Base-by-base conservation (phyloP, 768 basidiomycete species). In the Phlebiopsis flavidoalba region DNA sequence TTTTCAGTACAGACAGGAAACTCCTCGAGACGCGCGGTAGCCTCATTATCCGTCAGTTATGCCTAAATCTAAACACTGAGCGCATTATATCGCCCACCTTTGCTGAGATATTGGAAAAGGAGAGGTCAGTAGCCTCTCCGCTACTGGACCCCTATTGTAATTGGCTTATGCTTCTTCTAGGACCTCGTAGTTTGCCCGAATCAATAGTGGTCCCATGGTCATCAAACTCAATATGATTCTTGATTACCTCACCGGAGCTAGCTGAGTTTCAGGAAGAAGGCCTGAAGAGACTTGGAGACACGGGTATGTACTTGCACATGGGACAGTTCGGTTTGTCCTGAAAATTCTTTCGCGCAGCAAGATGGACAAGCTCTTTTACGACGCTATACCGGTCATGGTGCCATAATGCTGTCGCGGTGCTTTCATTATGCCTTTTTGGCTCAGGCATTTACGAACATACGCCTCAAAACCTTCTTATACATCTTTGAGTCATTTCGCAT, bases 131-230 rank as follows among this genome's bases (percentile, higher is more conserved):
- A 0, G 1, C 17, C n/a, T 26, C 54, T 22, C n/a, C 14, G 47
- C 48, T 36, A 10, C 54, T 35, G n/a, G n/a, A n/a, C 19, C 17
- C 31, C 3, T 31, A 4, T 10, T 8, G 7, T 15, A 17, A 24
- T 36, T 36, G 52, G n/a, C 33, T 52, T 31, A 59, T 4, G 24
- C 46, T n/a, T 45, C 15, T 5, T 65, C 31, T 61, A 96, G 93
- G 97, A 99, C 71, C 83, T 98, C 46, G 97, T n/a, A 98, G 72
- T 98, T 98, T 72, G 95, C 96, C n/a, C n/a, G n/a, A n/a, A n/a
- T n/a, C n/a, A n/a, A n/a, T 1, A 93, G 95, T 67, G 89, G 92
- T n/a, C n/a, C n/a, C 63, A 98, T 99, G 72, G 94, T 99, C 15
- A 94, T 97, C 76, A 98, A 98, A 74, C 77, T 99, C 52, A 98